These are phyloP conservation scores for Sarocladium kiliense DNA, from an alignment of 2,329 filamentous ascomycete species.

Conservation along the genomic window DNA sequence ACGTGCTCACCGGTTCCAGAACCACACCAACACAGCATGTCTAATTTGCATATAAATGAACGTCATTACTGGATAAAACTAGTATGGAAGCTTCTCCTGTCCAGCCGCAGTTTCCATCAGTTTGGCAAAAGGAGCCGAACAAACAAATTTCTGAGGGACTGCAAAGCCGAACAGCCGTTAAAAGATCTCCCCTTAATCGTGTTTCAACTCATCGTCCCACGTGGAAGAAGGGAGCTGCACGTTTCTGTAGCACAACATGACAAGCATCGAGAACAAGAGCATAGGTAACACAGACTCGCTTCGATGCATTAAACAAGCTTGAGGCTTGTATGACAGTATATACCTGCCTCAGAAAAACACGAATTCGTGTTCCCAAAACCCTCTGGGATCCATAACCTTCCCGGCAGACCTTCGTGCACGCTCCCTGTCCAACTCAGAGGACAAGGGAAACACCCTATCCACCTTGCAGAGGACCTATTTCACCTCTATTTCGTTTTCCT, in stretches of 20 bases:
- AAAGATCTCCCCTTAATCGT: too few relatives aligned
- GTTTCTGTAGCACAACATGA: not conserved
- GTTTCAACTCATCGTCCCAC: not conserved
- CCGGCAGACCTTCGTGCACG: not conserved
- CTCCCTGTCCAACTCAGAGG: not conserved
- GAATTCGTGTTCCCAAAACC: not conserved
- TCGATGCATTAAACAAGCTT: conserved; percentile 2
- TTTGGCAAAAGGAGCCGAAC: not conserved
- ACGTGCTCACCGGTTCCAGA: not conserved
- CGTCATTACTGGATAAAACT: not conserved
- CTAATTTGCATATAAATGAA: not conserved
- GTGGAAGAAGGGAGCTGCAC: not conserved
- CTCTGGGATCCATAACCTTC: too few relatives aligned
- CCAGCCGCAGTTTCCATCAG: not conserved
- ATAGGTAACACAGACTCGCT: not conserved
- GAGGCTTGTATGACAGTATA: not conserved
- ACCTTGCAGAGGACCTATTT: not conserved
- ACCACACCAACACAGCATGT: too few relatives aligned
- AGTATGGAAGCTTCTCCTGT: not conserved
- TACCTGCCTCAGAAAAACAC: not conserved
- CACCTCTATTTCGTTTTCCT: conserved; percentile 34
- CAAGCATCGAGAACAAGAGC: not conserved
- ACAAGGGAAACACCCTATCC: not conserved
- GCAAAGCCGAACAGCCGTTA: too few relatives aligned
- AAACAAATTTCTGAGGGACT: too few relatives aligned